Base-by-base conservation (phyloP, 2,329 filamentous ascomycete species). In the Colletotrichum chlorophyti region DNA sequence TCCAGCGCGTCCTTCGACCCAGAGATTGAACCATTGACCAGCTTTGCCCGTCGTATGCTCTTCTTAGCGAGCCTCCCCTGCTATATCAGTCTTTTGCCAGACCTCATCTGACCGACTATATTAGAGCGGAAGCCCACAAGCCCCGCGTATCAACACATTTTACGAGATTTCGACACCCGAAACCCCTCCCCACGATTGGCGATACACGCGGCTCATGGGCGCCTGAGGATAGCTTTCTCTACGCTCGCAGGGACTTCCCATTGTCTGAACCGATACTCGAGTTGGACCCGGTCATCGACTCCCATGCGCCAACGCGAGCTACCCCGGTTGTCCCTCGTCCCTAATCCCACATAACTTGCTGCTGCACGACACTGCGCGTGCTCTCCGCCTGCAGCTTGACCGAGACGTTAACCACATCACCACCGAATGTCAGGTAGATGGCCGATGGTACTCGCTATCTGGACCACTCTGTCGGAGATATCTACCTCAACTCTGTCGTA, bases 381-480 rank as follows among this genome's bases (percentile, higher is more conserved):
- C 50, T 47, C 12, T 37, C 29, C 47, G 19, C 43, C 47, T 35
- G 50, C 49, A 47, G 62, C 53, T 58, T 60, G 51, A 63, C 54
- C 46, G 49, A 58, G 17, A 53, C 52, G 41, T 50, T 53, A n/a
- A 10, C 48, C 48, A 12, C 35, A 23, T 34, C 27, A 15, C 35
- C 60, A 58, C 48, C 74, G 72, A 62, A 69, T 68, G 66, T 65
- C 66, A 72, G 66, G 82, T 87, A 84, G 80, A 87, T 88, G 85
- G 86, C 87, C 78, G 84, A 89, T 86, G 84, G 82, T 83, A 84
- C 83, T 77, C 80, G 80, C 76, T 86, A 86, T 78, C 75, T 79
- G 75, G 80, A 83, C 78, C 82, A 83, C 79, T 70, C 72, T 67
- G 79, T 80, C 76, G 79, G 80, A 76, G 83, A 82, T 71, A 81